phyloP scores from a whole-genome alignment of 129 eudicot species.

The Gnaphalium uliginosum region DNA sequence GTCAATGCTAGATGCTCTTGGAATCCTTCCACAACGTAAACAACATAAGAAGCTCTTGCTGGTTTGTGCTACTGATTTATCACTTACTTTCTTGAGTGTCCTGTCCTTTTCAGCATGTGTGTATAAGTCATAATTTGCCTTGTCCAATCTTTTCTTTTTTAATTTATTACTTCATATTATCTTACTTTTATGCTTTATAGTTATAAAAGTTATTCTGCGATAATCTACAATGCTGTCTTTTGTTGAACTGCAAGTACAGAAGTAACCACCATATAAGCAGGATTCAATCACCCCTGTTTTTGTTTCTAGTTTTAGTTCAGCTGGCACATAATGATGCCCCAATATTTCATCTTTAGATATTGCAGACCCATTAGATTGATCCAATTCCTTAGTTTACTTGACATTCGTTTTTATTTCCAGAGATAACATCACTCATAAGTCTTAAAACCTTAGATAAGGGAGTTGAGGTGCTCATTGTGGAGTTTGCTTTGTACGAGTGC shows the following conservation, averaged over 20 bases:
- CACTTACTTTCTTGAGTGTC: conserved; percentile 11
- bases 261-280: conserved; percentile 1
- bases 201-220: not conserved
- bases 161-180: conserved; percentile 2
- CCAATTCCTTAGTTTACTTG: conserved; percentile 12
- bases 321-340: not conserved
- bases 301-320: not conserved
- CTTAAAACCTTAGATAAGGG: conserved; percentile 11
- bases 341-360: conserved; percentile 8
- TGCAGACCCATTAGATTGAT: conserved; percentile 3
- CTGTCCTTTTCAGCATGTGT: not conserved
- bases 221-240: conserved; percentile 6
- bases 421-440: too few relatives aligned
- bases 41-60: conserved; percentile 87
- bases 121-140: not conserved
- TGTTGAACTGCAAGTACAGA: conserved; percentile 15
- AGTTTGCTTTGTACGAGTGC: not conserved
- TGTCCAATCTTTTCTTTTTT: not conserved
- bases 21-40: conserved; percentile 93
- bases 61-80: conserved; percentile 50
- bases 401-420: conserved; percentile 7
- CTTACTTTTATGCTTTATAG: conserved; percentile 18
- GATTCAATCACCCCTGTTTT: not conserved
- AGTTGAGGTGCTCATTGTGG: not conserved
- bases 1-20: conserved; percentile 94